These are phyloP conservation scores for Monosporozyma servazzii DNA, from an alignment of 805 yeast genomes.

Conservation along the genomic window DNA sequence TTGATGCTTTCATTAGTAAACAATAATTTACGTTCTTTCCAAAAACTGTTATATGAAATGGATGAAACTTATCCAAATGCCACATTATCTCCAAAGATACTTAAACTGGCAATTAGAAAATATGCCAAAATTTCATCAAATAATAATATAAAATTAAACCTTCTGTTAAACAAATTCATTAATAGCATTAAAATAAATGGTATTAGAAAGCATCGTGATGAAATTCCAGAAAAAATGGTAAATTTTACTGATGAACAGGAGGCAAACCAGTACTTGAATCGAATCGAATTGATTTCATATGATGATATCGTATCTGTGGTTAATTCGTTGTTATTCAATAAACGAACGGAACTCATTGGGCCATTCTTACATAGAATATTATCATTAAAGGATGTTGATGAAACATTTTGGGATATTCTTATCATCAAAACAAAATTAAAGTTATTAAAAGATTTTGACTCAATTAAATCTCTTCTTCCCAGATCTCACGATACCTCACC, in stretches of 20 bases:
- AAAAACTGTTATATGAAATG: slow-evolving; percentile 26
- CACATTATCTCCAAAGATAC: slow-evolving; percentile 32
- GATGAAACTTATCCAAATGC: slow-evolving; percentile 17
- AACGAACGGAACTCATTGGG: slow-evolving; percentile 9
- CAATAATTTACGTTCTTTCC: slow-evolving; percentile 32
- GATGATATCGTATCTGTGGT: slow-evolving; percentile 22
- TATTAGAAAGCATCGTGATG: slow-evolving; percentile 5
- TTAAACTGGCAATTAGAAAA: slow-evolving; percentile 29
- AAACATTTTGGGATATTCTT: neutral
- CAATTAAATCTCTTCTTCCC: slow-evolving; percentile 2
- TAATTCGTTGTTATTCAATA: slow-evolving; percentile 17
- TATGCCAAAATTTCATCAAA: slow-evolving; percentile 23
- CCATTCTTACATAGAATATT: slow-evolving; percentile 22
- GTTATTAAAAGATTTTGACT: slow-evolving; percentile 6
- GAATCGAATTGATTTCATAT: slow-evolving; percentile 19
- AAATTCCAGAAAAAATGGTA: neutral
- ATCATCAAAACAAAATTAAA: slow-evolving; percentile 21
- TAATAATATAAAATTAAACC: slow-evolving; percentile 18
- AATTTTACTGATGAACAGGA: slow-evolving; percentile 23
- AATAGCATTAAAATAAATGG: slow-evolving; percentile 21
- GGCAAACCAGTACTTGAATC: slow-evolving; percentile 26
- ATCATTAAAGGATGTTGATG: slow-evolving; percentile 10
- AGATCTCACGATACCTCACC: neutral
- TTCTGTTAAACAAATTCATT: slow-evolving; percentile 28
- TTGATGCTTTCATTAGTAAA: slow-evolving; percentile 32